These are phyloP conservation scores for Annulohypoxylon maeteangense DNA, from an alignment of 495 filamentous ascomycete species.

Conservation along the genomic window DNA sequence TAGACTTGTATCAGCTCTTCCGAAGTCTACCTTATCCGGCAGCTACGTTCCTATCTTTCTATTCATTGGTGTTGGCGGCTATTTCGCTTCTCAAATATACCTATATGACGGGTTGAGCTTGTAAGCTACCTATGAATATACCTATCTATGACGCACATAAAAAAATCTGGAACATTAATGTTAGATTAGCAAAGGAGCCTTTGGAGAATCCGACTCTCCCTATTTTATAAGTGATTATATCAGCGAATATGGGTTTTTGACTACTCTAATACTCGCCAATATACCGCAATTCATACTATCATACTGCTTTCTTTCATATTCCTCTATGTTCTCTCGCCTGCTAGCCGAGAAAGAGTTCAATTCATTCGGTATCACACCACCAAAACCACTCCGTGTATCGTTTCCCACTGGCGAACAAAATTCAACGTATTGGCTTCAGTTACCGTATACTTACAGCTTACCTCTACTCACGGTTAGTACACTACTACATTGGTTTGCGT, in stretches of 20 bases:
- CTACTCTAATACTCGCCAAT: slow-evolving; percentile 18
- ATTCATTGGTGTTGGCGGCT: neutral
- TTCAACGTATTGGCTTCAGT: slow-evolving; percentile 28
- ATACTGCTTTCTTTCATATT: slow-evolving; percentile 27
- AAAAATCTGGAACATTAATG: neutral
- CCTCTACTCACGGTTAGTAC: slow-evolving; percentile 43
- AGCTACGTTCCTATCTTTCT: neutral
- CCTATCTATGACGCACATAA: neutral
- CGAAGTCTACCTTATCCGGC: neutral
- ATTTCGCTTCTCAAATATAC: neutral
- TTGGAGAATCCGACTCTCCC: slow-evolving; percentile 7
- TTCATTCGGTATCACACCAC: slow-evolving; percentile 7
- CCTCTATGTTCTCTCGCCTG: slow-evolving; percentile 24
- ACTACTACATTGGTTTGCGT: slow-evolving; percentile 37
- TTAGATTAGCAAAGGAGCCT: neutral
- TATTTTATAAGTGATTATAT: neutral
- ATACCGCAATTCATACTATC: slow-evolving; percentile 33
- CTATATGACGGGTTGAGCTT: too few species aligned
- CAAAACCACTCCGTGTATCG: slow-evolving; percentile 33
- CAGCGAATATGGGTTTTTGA: neutral
- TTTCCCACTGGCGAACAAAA: slow-evolving; percentile 30
- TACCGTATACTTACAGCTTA: slow-evolving; percentile 29
- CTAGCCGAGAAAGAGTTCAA: slow-evolving; percentile 33
- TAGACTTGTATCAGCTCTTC: neutral
- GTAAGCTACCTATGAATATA: neutral